Conservation (phyloP, 129 eudicot genomes). For the Lactuca saligna region DNA sequence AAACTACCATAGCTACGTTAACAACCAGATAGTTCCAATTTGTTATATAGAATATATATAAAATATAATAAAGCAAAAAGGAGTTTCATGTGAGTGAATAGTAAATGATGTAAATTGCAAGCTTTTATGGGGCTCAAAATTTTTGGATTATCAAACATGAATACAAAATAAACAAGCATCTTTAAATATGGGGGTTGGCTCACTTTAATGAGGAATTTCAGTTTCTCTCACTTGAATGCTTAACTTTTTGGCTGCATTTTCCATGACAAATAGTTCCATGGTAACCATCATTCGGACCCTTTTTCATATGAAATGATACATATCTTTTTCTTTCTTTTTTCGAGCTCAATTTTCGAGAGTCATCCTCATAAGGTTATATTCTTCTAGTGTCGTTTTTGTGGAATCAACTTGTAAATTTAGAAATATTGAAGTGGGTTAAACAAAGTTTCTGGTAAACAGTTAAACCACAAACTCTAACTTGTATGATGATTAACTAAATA, state of each 20-base stretch:
- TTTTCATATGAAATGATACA: conserved; percentile 1
- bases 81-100: conserved; percentile 26
- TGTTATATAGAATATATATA: neutral
- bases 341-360: neutral
- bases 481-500: no score
- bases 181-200: conserved; percentile 36
- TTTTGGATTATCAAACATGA: conserved; percentile 23
- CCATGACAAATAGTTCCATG: conserved; percentile 31
- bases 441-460: neutral
- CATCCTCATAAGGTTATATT: neutral
- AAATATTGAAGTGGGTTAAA: neutral
- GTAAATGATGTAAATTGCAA: conserved; percentile 33
- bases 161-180: conserved; percentile 28
- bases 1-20: no score
- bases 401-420: neutral
- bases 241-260: conserved; percentile 42
- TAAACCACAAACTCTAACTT: neutral
- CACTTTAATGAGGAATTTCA: conserved; percentile 34
- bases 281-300: conserved; percentile 24
- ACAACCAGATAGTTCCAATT: neutral
- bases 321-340: neutral
- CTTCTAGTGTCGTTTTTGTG: conserved; percentile 8
- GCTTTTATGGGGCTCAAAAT: conserved; percentile 42
- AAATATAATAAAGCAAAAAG: neutral
- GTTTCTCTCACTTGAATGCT: conserved; percentile 35